Percentiles rank a stretch among this genome's conserved stretches.
phyloP scores from a whole-genome alignment of 202 grass and related monocot genomes.

The Panicum hallii region DNA sequence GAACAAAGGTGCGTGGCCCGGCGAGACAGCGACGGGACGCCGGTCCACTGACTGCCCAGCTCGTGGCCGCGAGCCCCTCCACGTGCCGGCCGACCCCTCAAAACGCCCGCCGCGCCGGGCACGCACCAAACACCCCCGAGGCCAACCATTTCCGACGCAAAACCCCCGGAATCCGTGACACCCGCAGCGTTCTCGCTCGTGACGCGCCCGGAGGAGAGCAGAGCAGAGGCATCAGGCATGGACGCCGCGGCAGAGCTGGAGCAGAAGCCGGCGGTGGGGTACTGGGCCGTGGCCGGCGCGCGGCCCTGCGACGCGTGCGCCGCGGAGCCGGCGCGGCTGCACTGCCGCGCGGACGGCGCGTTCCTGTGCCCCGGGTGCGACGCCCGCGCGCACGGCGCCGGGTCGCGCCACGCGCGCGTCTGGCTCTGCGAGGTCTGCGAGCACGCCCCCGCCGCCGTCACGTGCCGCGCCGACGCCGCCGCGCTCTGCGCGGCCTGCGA shows the following conservation, averaged over 20 bases:
- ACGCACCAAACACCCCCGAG: not conserved
- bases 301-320: conserved; percentile 74
- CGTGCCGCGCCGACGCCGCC: conserved; percentile 82
- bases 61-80: conserved; percentile 37
- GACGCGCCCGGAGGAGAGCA: not conserved
- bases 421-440: conserved; percentile 92
- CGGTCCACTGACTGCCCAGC: conserved; percentile 35
- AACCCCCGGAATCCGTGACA: not conserved
- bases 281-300: conserved; percentile 43
- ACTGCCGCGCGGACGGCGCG: conserved; percentile 61
- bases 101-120: not conserved
- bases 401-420: conserved; percentile 64
- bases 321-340: conserved; percentile 56
- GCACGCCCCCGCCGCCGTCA: conserved; percentile 71
- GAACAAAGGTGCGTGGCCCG: conserved; percentile 21
- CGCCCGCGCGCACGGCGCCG: conserved; percentile 59
- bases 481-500: conserved; percentile 80
- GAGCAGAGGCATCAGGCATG: conserved; percentile 25
- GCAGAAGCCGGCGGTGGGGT: conserved; percentile 44
- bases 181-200: not conserved
- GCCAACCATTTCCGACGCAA: conserved; percentile 19
- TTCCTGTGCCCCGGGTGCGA: conserved; percentile 80
- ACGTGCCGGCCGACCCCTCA: conserved; percentile 30
- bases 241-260: conserved; percentile 27
- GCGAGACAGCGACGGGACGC: conserved; percentile 29